Conservation (phyloP, 2,329 filamentous ascomycete genomes). For the Pezicula rhizophila region DNA sequence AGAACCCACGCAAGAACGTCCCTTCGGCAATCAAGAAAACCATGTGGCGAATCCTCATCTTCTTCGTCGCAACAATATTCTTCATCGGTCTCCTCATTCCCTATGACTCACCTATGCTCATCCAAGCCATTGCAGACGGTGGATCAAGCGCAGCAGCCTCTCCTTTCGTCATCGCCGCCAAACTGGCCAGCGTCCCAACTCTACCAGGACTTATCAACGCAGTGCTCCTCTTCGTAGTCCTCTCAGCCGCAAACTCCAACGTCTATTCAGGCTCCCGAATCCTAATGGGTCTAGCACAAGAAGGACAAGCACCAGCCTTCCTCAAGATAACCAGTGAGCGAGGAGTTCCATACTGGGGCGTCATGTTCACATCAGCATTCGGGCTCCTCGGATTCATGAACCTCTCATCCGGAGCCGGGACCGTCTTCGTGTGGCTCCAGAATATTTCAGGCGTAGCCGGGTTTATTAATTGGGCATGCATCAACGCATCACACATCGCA, state of each 20-base stretch:
- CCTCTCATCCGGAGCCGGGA: slow-evolving; percentile 48
- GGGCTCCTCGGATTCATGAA: slow-evolving; percentile 65
- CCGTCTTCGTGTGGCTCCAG: slow-evolving; percentile 67
- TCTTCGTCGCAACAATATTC: slow-evolving; percentile 61
- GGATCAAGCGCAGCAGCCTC: slow-evolving; percentile 53
- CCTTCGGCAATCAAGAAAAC: slow-evolving; percentile 68
- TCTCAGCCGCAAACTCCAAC: slow-evolving; percentile 73
- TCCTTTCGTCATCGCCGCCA: slow-evolving; percentile 57
- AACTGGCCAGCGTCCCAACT: slow-evolving; percentile 55
- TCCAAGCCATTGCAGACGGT: slow-evolving; percentile 28
- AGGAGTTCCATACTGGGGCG: slow-evolving; percentile 58
- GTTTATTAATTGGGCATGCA: slow-evolving; percentile 66
- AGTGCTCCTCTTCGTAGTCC: slow-evolving; percentile 69
- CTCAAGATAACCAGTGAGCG: slow-evolving; percentile 52
- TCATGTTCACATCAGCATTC: slow-evolving; percentile 49
- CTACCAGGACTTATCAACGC: slow-evolving; percentile 71
- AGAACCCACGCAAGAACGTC: slow-evolving; percentile 65
- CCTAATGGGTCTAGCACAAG: slow-evolving; percentile 58
- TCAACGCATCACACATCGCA: slow-evolving; percentile 56
- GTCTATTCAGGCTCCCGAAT: slow-evolving; percentile 68
- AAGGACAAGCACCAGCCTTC: slow-evolving; percentile 55
- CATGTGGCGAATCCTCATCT: slow-evolving; percentile 66
- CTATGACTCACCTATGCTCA: slow-evolving; percentile 49
- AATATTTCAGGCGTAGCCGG: slow-evolving; percentile 65
- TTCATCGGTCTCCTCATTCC: slow-evolving; percentile 69